phyloP scores from a whole-genome alignment of 176 grass and related monocot genomes.

The Oryza officinalis region DNA sequence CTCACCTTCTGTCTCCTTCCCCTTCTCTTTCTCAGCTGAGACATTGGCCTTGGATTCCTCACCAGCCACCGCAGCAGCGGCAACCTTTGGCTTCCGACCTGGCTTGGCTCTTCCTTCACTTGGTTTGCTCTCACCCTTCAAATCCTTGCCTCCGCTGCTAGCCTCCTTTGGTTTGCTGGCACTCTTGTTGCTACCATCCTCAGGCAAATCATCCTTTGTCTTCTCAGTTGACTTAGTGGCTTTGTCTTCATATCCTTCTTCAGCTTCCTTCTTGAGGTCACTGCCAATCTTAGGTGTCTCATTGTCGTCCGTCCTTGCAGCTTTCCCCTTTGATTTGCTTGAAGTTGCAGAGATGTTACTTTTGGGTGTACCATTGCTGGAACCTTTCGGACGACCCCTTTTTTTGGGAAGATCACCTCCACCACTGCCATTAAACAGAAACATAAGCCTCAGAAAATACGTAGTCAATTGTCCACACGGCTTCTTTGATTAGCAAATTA shows the following conservation, averaged over 20 bases:
- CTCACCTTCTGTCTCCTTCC: slow-evolving; percentile 41
- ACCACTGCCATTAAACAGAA: slow-evolving; percentile 41
- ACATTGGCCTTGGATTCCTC: slow-evolving; percentile 11
- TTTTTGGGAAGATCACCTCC: slow-evolving; percentile 49
- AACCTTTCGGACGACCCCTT: slow-evolving; percentile 64
- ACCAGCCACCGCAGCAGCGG: background rate
- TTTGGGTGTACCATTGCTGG: slow-evolving; percentile 38
- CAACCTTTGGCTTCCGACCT: slow-evolving; percentile 45
- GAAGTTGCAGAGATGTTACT: slow-evolving; percentile 37
- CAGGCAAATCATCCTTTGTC: slow-evolving; percentile 35
- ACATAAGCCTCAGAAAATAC: slow-evolving; percentile 15
- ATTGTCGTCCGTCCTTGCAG: slow-evolving; percentile 35
- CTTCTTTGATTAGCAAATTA: slow-evolving; percentile 22
- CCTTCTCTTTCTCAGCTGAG: slow-evolving; percentile 46
- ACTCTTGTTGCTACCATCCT: slow-evolving; percentile 40
- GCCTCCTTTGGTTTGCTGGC: slow-evolving; percentile 42
- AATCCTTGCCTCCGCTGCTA: slow-evolving; percentile 39
- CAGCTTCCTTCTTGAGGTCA: slow-evolving; percentile 41
- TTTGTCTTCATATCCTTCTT: slow-evolving; percentile 36
- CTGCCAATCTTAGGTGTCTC: slow-evolving; percentile 36
- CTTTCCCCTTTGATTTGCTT: slow-evolving; percentile 49
- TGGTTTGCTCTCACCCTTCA: slow-evolving; percentile 41
- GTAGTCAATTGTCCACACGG: background rate
- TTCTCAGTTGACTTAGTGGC: slow-evolving; percentile 17
- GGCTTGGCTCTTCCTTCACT: slow-evolving; percentile 46